Evolutionary conservation across 148 eudicot genomes (phyloP), one percentile per base, ranked within the genome.

Genomic region (Euryodendron excelsum): DNA sequence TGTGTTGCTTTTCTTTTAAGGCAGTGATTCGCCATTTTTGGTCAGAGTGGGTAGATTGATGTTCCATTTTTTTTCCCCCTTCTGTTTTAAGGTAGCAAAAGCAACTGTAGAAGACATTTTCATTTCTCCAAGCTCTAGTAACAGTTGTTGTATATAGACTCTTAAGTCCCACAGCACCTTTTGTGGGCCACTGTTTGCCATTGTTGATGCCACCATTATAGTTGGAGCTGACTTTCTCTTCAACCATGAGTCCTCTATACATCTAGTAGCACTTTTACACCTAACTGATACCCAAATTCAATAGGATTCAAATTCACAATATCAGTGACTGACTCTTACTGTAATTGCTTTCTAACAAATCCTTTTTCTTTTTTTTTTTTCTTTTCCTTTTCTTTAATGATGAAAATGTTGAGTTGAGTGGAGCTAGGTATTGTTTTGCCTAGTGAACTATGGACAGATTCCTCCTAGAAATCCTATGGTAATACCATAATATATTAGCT

Each of bases 191-290:
- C 39, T 68, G 52, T 30, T 39, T 68, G 72, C 25, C 53, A 41
- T 44, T 10, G 44, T 67, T 67, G 30, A 67, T 39, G 72, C 72
- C 65, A 11, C 65, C 30, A 3, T 67, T 28, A 69, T 69, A 52
- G 7, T 25, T 39, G 5, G 72, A 69, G 34, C 52, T 69, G 72
- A 68, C 72, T 68, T 68, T 65, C 11, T 34, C n/a, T 41, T 33
- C 6, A 8, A 12, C 44, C 33, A 37, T 39, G 50, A 68, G n/a
- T 67, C 48, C n/a, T 7, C 17, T 37, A 4, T 15, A 67, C 45
- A 44, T 14, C 37, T 13, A 14, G 9, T 31, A 17, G 15, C 4
- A 30, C 28, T 28, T 0, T 0, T 65, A 9, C 18, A 65, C 5
- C 7, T 34, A 10, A 65, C 6, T 31, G 21, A 12, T 15, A 18